A percentile compares a stretch with the other conserved stretches of the same genome.
Evolutionary conservation across 2,329 filamentous ascomycete species (phyloP).

Genomic region (Colletotrichum paranaense): DNA sequence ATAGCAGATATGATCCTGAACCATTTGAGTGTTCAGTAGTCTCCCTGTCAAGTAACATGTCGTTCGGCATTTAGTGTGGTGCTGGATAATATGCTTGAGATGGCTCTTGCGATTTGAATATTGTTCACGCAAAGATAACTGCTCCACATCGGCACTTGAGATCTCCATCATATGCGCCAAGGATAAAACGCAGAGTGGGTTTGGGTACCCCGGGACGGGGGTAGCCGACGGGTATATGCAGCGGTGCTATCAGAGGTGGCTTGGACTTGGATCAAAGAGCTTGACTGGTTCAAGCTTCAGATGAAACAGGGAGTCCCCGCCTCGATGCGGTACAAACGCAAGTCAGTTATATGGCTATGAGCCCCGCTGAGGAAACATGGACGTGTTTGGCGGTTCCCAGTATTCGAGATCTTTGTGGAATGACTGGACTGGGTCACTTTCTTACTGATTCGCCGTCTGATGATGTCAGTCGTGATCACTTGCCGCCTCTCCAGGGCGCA

Average conservation of each 20-base stretch:
- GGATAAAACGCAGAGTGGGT: background rate
- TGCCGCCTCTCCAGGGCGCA: background rate
- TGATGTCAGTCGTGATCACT: background rate
- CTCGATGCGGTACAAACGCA: background rate
- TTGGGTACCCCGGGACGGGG: background rate
- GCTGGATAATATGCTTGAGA: background rate
- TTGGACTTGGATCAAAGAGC: background rate
- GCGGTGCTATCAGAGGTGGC: background rate
- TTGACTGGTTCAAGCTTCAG: conserved; percentile 24
- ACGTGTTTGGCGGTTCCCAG: background rate
- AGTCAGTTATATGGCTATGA: background rate
- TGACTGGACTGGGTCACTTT: conserved; percentile 7
- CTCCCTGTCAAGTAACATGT: background rate
- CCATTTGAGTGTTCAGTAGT: background rate
- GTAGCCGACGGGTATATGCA: conserved; percentile 6
- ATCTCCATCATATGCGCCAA: background rate
- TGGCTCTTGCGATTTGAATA: background rate
- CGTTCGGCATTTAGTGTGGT: background rate
- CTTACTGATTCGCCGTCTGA: background rate
- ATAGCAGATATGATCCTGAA: too few relatives aligned
- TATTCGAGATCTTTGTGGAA: background rate
- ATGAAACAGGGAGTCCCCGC: conserved; percentile 25
- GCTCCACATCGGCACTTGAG: background rate
- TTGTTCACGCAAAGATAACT: background rate
- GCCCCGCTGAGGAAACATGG: background rate